Conservation (phyloP, 1,139 yeast species). For the Trichomonascaceae sp. region DNA sequence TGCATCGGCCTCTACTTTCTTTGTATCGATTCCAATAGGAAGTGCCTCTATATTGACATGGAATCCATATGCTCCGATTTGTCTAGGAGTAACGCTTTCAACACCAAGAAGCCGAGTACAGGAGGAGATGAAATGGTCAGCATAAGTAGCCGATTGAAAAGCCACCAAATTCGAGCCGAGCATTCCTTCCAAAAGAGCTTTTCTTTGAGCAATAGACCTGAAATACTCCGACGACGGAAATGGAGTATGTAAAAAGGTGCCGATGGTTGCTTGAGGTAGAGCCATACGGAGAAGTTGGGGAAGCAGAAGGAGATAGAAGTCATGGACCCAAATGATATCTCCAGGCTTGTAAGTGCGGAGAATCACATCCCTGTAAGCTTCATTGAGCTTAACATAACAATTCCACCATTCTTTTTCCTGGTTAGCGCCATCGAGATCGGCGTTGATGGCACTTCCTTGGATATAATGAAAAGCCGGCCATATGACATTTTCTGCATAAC, state of each 20-base stretch:
- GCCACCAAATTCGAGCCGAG: conserved; percentile 83
- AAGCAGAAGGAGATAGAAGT: conserved; percentile 73
- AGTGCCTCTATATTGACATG: conserved; percentile 65
- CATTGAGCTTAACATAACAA: conserved; percentile 85
- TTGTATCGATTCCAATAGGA: conserved; percentile 83
- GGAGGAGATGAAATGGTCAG: conserved; percentile 84
- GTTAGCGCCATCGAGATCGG: conserved; percentile 31
- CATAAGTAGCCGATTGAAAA: conserved; percentile 80
- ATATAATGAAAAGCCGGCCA: conserved; percentile 97
- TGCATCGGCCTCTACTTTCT: conserved; percentile 44
- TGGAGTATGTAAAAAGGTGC: conserved; percentile 68
- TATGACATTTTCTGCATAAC: conserved; percentile 79
- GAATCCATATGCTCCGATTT: conserved; percentile 70
- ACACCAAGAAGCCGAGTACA: conserved; percentile 46
- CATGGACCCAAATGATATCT: conserved; percentile 93
- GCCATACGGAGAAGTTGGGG: conserved; percentile 85
- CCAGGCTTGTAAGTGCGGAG: conserved; percentile 74
- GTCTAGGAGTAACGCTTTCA: conserved; percentile 44
- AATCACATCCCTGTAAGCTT: conserved; percentile 78
- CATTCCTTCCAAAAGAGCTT: conserved; percentile 79
- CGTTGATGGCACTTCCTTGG: conserved; percentile 63
- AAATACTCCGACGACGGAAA: conserved; percentile 96
- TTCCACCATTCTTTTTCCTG: conserved; percentile 81
- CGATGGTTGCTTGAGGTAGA: conserved; percentile 73
- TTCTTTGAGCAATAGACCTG: conserved; percentile 77